These are phyloP conservation scores for Tolypocladium tundrense DNA, from an alignment of 2,329 filamentous ascomycete genomes.

Conservation along the genomic window DNA sequence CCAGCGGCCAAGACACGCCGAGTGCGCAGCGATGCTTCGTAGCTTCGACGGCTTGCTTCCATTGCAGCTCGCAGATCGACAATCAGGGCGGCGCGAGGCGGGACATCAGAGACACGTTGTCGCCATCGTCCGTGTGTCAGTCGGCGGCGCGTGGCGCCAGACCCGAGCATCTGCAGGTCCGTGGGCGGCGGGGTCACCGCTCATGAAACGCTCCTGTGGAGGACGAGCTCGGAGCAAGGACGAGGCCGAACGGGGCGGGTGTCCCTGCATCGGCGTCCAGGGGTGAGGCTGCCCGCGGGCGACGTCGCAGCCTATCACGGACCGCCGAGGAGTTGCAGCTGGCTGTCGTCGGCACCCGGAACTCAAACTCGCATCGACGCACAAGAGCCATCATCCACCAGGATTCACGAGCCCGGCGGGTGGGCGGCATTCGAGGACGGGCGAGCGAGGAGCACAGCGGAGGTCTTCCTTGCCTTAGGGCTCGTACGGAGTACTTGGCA, in stretches of 20 bases:
- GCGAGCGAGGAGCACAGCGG: too few species aligned
- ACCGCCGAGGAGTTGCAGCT: background rate
- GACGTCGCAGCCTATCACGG: background rate
- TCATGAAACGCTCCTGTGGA: background rate
- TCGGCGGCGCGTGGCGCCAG: background rate
- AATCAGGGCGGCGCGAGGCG: background rate
- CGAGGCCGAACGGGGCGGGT: background rate
- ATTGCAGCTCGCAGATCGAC: background rate
- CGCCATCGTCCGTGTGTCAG: background rate
- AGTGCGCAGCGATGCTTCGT: background rate
- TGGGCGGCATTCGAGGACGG: background rate
- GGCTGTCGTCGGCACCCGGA: background rate
- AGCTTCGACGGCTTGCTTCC: background rate
- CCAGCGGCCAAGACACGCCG: background rate
- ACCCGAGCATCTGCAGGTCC: background rate
- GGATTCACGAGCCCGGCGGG: background rate
- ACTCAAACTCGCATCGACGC: background rate
- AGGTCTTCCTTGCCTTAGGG: too few species aligned
- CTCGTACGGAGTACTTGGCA: too few species aligned
- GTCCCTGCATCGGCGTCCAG: background rate
- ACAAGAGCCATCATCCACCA: background rate
- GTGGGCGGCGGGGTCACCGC: background rate
- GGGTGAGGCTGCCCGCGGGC: background rate
- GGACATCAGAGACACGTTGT: background rate
- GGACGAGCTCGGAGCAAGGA: background rate